A percentile compares a stretch with the other conserved stretches of the same genome.
Evolutionary conservation across 805 yeast species (phyloP).

Genomic region (Hermanozyma aechmeae): DNA sequence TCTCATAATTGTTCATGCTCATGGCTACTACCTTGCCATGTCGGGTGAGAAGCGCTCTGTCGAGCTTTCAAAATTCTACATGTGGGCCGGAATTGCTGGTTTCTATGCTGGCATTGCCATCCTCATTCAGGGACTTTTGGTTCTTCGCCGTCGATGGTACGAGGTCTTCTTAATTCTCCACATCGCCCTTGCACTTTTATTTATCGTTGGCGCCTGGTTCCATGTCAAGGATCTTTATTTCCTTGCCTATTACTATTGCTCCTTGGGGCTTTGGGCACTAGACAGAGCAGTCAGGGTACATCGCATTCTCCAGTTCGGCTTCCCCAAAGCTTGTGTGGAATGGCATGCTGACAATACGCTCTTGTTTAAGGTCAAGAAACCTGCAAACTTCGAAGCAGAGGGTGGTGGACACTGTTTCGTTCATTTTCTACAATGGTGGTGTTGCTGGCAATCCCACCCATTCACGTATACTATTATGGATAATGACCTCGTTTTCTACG

Average conservation of each 20-base stretch:
- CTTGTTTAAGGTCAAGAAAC: constrained; percentile 40
- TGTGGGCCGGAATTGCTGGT: constrained; percentile 28
- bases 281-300: constrained; percentile 43
- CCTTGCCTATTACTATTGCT: constrained; percentile 7
- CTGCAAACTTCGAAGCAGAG: constrained; percentile 42
- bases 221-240: constrained; percentile 32
- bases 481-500: constrained; percentile 17
- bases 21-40: constrained; percentile 7
- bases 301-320: constrained; percentile 53
- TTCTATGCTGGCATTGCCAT: constrained; percentile 36
- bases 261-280: constrained; percentile 9
- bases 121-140: constrained; percentile 37
- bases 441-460: constrained; percentile 64
- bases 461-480: constrained; percentile 34
- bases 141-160: constrained; percentile 37
- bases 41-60: too few relatives aligned
- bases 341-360: constrained; percentile 37
- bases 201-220: constrained; percentile 38
- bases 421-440: constrained; percentile 33
- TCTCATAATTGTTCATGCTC: constrained; percentile 35
- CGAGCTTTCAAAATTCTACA: too few relatives aligned
- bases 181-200: constrained; percentile 26
- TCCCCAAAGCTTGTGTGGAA: constrained; percentile 38
- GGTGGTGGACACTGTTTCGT: constrained; percentile 62
- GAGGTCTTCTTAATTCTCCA: constrained; percentile 31